These are phyloP conservation scores for Chamaenerion angustifolium DNA, from an alignment of 345 rosid species.

Conservation along the genomic window DNA sequence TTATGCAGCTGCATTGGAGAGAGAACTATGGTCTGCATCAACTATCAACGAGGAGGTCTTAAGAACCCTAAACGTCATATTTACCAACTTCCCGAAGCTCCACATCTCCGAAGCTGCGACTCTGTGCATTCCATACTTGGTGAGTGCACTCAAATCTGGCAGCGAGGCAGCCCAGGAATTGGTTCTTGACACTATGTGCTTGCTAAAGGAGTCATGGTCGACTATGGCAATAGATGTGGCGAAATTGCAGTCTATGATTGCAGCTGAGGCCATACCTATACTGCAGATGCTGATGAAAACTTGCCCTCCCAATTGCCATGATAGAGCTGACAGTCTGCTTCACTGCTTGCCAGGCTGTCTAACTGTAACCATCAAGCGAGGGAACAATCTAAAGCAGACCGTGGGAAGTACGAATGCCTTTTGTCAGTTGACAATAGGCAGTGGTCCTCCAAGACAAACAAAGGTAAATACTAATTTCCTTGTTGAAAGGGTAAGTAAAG, in stretches of 20 bases:
- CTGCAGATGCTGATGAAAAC: slow-evolving; percentile 74
- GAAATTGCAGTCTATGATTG: slow-evolving; percentile 70
- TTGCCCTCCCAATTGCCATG: slow-evolving; percentile 74
- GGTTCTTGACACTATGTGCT: slow-evolving; percentile 62
- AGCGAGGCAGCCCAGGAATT: slow-evolving; percentile 63
- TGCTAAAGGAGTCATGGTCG: slow-evolving; percentile 72
- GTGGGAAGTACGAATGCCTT: slow-evolving; percentile 74
- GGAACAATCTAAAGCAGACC: slow-evolving; percentile 71
- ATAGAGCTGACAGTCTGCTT: slow-evolving; percentile 66
- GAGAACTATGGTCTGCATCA: slow-evolving; percentile 66
- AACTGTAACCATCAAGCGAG: slow-evolving; percentile 66
- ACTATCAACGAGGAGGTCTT: slow-evolving; percentile 66
- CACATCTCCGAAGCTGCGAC: slow-evolving; percentile 87
- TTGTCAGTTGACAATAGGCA: slow-evolving; percentile 73
- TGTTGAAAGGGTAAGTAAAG: too few species aligned
- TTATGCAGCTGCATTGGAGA: slow-evolving; percentile 78
- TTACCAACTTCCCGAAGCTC: slow-evolving; percentile 73
- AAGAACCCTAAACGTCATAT: slow-evolving; percentile 63
- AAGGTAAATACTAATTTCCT: slow-evolving; percentile 29
- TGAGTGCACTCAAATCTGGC: slow-evolving; percentile 66
- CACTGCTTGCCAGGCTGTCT: slow-evolving; percentile 90
- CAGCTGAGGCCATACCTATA: slow-evolving; percentile 75
- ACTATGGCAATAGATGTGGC: slow-evolving; percentile 63
- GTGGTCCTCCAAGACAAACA: slow-evolving; percentile 73
- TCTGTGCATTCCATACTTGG: slow-evolving; percentile 68